Base-by-base conservation (phyloP, 129 eudicot species). In the Escallonia rubra region DNA sequence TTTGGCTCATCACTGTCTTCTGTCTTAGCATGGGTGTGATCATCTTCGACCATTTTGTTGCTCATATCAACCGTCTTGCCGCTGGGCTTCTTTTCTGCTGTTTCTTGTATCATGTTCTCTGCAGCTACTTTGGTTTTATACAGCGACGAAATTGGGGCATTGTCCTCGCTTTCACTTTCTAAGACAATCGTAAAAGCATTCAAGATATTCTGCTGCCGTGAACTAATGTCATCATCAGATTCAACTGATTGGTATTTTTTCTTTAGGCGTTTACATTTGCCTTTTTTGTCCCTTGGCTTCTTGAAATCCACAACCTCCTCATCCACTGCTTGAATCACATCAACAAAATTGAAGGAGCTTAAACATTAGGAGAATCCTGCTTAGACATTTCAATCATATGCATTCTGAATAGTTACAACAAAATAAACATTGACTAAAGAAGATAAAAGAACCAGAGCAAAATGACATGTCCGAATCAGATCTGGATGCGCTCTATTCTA, bases 91-190 rank as follows among this genome's bases (percentile, higher is more conserved):
- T 67, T 72, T 14, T 60, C 78, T 43, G 50, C 44, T 38, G 53
- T 74, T 52, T 74, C 62, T 2, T 52, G 64, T 9, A 6, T 51
- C 38, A 8, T 53, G 45, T 23, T 46, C 68, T 72, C 69, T 7
- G 51, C 73, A 76, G 64, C 57, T 75, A 16, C 69, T 46, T 71
- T 74, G 54, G 65, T 75, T 75, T 71, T 76, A 64, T 69, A 59
- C 41, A 81, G 14, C 44, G 91, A 77, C 44, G 87, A 76, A 79
- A 80, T 62, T 49, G 69, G 83, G 56, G 53, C 43, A 34, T 65
- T 71, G 41, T 89, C 95, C 52, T 86, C 96, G 64, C 77, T 85
- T 64, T 79, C 95, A 65, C 70, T 82, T 64, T 78, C 90, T n/a
- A 15, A 53, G 41, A 67, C 64, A 60, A 38, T 12, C 65, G 55